A percentile compares a stretch with the other conserved stretches of the same genome.
These are phyloP conservation scores for Micractinium sp. DNA, from an alignment of 139 green algal genomes.

Conservation along the genomic window DNA sequence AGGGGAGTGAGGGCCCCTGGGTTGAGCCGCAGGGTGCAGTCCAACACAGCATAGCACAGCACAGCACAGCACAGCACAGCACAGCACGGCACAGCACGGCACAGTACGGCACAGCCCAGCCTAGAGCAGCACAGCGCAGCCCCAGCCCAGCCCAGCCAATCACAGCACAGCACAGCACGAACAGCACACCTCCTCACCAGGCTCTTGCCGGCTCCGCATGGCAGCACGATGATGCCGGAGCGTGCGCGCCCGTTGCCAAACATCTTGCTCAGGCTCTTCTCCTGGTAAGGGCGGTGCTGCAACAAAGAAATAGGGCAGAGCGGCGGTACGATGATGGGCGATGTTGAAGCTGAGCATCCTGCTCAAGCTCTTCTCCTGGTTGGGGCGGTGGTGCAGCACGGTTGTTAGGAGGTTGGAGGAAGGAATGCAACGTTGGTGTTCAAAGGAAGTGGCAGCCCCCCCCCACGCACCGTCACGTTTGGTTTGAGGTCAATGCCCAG, in stretches of 20 bases:
- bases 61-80: conserved; percentile 10
- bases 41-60: not conserved
- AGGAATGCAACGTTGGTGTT: too few relatives aligned
- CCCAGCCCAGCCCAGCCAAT: not conserved
- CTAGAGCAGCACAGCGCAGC: not conserved
- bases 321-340: not conserved
- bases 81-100: not conserved
- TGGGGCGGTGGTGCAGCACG: conserved; percentile 42
- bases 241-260: conserved; percentile 96
- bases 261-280: conserved; percentile 98
- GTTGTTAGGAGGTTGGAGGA: too few relatives aligned
- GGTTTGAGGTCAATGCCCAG: conserved; percentile 93
- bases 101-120: not conserved
- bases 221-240: conserved; percentile 97
- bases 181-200: conserved; percentile 63
- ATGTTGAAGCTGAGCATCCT: conserved; percentile 96
- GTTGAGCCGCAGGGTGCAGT: too few relatives aligned
- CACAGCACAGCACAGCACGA: not conserved
- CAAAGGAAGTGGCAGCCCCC: too few relatives aligned
- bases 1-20: too few relatives aligned
- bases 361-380: conserved; percentile 89
- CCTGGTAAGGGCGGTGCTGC: conserved; percentile 60
- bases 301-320: not conserved
- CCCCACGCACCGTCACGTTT: conserved; percentile 68
- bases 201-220: conserved; percentile 96